A percentile compares a stretch with the other conserved stretches of the same genome.
Conservation (phyloP, 345 rosid genomes). For the Hibiscus syriacus region DNA sequence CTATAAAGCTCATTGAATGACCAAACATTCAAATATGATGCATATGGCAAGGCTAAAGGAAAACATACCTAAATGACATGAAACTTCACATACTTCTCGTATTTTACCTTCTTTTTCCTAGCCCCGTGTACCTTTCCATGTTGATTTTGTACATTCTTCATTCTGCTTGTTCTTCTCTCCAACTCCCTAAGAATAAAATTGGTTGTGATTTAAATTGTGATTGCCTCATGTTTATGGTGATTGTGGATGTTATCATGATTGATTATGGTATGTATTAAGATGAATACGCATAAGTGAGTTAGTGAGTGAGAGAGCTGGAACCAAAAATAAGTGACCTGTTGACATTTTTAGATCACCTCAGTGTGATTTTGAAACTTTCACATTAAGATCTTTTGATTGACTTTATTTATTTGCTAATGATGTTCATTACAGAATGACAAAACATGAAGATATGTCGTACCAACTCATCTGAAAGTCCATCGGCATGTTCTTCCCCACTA, state of each 20-base stretch:
- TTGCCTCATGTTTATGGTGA: background rate
- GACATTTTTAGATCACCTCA: background rate
- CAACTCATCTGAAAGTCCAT: conserved; percentile 10
- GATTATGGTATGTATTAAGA: background rate
- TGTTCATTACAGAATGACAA: background rate
- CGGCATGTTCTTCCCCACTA: conserved; percentile 8
- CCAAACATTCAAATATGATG: too few species aligned
- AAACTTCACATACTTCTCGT: conserved; percentile 21
- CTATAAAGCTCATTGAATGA: too few species aligned
- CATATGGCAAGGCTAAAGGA: too few species aligned
- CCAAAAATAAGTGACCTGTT: background rate
- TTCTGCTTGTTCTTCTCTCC: conserved; percentile 5
- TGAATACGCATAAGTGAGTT: background rate
- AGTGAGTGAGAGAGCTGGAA: background rate
- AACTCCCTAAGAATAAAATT: conserved; percentile 3
- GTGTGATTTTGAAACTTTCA: background rate
- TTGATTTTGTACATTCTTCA: background rate
- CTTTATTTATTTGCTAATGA: background rate
- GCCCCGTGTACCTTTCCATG: conserved; percentile 14
- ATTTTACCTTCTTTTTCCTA: conserved; percentile 26
- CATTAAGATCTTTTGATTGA: background rate
- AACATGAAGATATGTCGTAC: conserved; percentile 9
- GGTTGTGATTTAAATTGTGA: background rate
- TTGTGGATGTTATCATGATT: background rate
- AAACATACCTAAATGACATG: too few species aligned